Evolutionary conservation across 1,139 yeast genomes (phyloP).

Genomic region (Yarrowia galli): DNA sequence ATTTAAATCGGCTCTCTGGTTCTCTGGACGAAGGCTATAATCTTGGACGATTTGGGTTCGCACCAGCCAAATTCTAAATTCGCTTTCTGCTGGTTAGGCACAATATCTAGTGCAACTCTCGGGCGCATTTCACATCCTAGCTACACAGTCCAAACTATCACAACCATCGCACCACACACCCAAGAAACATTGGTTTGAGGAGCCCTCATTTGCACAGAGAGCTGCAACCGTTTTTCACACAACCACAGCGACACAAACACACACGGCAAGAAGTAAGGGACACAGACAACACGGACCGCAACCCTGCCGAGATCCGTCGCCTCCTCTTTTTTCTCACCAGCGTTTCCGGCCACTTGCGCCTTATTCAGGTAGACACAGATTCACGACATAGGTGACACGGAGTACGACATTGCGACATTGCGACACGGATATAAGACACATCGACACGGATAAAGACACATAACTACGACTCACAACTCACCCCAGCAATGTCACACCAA

Average conservation of each 20-base stretch:
- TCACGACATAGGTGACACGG: no score
- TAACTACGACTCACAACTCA: background rate
- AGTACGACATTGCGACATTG: background rate
- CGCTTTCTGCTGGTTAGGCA: constrained; percentile 14
- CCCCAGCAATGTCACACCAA: constrained; percentile 9
- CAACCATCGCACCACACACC: background rate
- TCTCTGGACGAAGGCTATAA: constrained; percentile 12
- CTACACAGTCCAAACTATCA: background rate
- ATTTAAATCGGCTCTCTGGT: background rate
- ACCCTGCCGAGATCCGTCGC: no score
- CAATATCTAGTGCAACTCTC: background rate
- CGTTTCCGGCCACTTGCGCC: no score
- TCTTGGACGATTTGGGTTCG: constrained; percentile 8
- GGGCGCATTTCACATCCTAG: constrained; percentile 17
- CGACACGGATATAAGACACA: background rate
- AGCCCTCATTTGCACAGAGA: no score
- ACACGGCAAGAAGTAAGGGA: no score
- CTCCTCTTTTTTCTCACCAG: no score
- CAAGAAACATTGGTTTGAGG: no score
- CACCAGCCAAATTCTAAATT: constrained; percentile 27
- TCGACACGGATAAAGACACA: background rate
- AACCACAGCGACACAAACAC: no score
- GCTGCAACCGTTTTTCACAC: no score
- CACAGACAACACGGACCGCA: no score
- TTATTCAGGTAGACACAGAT: no score